These are phyloP conservation scores for Raddia distichophylla DNA, from an alignment of 176 grass and related monocot species.

Conservation along the genomic window DNA sequence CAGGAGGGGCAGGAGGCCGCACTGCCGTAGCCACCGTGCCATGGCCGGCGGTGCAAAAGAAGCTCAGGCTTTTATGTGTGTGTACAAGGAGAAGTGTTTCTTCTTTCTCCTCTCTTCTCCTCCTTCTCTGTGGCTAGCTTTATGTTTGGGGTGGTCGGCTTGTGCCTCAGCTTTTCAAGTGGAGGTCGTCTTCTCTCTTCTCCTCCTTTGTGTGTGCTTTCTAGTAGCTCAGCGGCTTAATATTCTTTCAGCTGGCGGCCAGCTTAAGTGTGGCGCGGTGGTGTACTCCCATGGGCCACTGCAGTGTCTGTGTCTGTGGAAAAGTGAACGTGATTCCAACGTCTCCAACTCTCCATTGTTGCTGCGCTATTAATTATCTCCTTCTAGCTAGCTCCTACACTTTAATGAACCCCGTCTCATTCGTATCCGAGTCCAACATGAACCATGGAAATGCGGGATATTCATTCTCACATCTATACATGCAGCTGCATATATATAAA, in stretches of 20 bases:
- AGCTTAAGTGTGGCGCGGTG: background rate
- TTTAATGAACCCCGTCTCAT: too few relatives aligned
- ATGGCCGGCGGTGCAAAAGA: constrained; percentile 17
- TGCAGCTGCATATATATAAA: too few relatives aligned
- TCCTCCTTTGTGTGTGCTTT: background rate
- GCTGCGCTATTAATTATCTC: background rate
- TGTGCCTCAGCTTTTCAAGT: constrained; percentile 35
- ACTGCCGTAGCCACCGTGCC: constrained; percentile 25
- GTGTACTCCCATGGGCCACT: background rate
- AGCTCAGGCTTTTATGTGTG: constrained; percentile 1
- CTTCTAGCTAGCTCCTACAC: background rate
- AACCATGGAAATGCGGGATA: too few relatives aligned
- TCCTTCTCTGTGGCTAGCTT: constrained; percentile 36
- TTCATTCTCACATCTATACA: too few relatives aligned
- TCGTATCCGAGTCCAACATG: too few relatives aligned
- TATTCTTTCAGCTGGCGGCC: background rate
- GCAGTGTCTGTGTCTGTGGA: background rate
- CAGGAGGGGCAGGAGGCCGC: background rate
- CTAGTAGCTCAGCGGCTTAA: background rate
- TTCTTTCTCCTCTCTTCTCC: background rate
- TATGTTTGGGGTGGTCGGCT: constrained; percentile 34
- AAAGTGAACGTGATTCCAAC: constrained; percentile 57
- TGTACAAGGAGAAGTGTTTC: too few relatives aligned
- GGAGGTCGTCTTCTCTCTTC: constrained; percentile 41
- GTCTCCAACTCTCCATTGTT: constrained; percentile 35